Percentiles rank a stretch among this genome's conserved stretches.
Conservation (phyloP, 2,329 filamentous ascomycete species). For the Ophiostoma montium region DNA sequence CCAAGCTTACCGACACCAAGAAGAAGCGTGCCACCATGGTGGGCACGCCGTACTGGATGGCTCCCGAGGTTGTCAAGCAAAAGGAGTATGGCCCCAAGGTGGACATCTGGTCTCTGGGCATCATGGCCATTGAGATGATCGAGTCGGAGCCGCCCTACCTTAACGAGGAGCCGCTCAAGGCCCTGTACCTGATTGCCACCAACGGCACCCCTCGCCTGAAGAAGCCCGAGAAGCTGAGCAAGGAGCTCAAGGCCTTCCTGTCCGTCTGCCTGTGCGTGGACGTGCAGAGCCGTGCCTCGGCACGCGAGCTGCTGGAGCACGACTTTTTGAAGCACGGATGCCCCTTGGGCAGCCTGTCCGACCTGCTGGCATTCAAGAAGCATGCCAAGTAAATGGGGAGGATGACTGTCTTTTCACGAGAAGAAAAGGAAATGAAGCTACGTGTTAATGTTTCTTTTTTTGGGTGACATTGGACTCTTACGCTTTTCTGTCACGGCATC, state of each 20-base stretch:
- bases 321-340: conserved; percentile 93
- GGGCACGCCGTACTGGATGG: conserved; percentile 99
- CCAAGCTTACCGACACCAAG: conserved; percentile 93
- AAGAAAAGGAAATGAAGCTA: not conserved
- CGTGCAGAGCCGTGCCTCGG: conserved; percentile 84
- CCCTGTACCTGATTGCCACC: conserved; percentile 91
- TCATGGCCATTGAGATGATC: conserved; percentile 99
- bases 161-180: conserved; percentile 95
- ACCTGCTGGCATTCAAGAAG: conserved; percentile 79
- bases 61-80: conserved; percentile 96
- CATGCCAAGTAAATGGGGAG: conserved; percentile 38
- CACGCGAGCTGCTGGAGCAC: conserved; percentile 75
- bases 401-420: not conserved
- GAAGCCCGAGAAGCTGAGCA: conserved; percentile 95
- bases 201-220: conserved; percentile 94
- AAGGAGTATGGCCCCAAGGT: conserved; percentile 98
- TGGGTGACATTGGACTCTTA: not conserved
- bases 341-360: conserved; percentile 65
- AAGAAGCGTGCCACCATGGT: conserved; percentile 98
- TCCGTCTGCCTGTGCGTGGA: conserved; percentile 94
- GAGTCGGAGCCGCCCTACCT: conserved; percentile 96
- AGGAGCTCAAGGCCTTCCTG: conserved; percentile 94
- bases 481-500: not conserved
- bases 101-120: conserved; percentile 96
- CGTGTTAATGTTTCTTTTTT: not conserved